phyloP scores from a whole-genome alignment of 805 yeast genomes.

The Debaryomyces tyrocola region DNA sequence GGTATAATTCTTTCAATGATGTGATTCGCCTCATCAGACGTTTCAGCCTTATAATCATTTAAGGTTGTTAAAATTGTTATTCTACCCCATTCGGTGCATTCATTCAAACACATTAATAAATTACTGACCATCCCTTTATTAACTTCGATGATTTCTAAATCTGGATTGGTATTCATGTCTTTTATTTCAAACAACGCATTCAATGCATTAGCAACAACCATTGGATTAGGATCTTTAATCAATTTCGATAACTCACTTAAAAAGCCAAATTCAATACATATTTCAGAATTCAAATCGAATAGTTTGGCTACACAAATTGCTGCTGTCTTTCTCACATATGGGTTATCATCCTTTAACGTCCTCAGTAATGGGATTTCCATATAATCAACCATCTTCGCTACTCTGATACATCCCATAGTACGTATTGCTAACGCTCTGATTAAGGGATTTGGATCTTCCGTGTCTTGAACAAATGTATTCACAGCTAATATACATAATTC shows the following conservation, averaged over 20 bases:
- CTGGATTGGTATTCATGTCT: slow-evolving; percentile 57
- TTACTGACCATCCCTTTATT: slow-evolving; percentile 50
- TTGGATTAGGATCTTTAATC: slow-evolving; percentile 86
- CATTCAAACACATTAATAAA: slow-evolving; percentile 82
- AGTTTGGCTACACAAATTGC: slow-evolving; percentile 96
- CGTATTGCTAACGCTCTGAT: slow-evolving; percentile 95
- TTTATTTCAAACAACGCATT: slow-evolving; percentile 82
- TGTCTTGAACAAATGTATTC: slow-evolving; percentile 91
- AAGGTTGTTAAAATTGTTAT: slow-evolving; percentile 83
- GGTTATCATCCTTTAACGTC: slow-evolving; percentile 89
- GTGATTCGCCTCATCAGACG: slow-evolving; percentile 69
- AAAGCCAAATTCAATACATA: slow-evolving; percentile 87
- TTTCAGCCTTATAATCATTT: slow-evolving; percentile 62
- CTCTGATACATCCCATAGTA: slow-evolving; percentile 98
- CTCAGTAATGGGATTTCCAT: slow-evolving; percentile 85
- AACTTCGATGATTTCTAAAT: slow-evolving; percentile 35
- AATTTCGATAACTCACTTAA: slow-evolving; percentile 63
- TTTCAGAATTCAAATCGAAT: slow-evolving; percentile 77
- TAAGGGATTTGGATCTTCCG: slow-evolving; percentile 95
- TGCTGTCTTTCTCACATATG: slow-evolving; percentile 96
- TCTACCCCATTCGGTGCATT: slow-evolving; percentile 99
- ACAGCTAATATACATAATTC: slow-evolving; percentile 95
- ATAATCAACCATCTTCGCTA: slow-evolving; percentile 92
- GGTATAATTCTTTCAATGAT: slow-evolving; percentile 90
- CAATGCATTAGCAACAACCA: slow-evolving; percentile 95